Base-by-base conservation (phyloP, 2,329 filamentous ascomycete species). In the Aspergillus latus region DNA sequence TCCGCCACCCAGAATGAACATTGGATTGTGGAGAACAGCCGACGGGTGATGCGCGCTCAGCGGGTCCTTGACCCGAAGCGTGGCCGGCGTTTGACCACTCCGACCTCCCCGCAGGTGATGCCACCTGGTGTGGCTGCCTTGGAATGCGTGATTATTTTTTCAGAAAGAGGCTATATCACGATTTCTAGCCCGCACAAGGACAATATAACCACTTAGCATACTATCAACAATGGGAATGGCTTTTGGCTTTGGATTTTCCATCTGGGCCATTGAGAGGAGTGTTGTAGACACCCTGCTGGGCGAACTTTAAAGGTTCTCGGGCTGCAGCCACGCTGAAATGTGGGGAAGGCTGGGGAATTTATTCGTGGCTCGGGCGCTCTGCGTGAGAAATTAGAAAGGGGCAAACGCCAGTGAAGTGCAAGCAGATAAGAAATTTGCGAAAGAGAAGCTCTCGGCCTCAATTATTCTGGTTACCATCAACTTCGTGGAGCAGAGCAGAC, bases 11-110 rank as follows among this genome's bases (percentile, higher is more conserved):
- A 45, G 32, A 11, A 6, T 30, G n/a, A 47, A 36, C 44, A 49
- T 52, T 44, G 49, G 44, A 57, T 43, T 52, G 54, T 56, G 54
- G 54, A 30, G 49, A 48, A 48, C 3, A 52, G 37, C 49, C 49
- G 54, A 52, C 54, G 54, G 54, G 49, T 52, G 54, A 57, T 57
- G 54, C 44, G 49, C 54, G 49, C 40, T 48, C 36, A 49, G 49
- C 49, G 54, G 54, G 43, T 44, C 37, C 48, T 44, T 56, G 49
- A 26, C 54, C 54, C 16, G 37, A 56, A 52, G 29, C 29, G 39
- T 26, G 26, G 13, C 13, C 8, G n/a, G 37, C 37, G 30, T 11
- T 11, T 34, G 30, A 34, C 30, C 30, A 11, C 7, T 34, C 32
- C 32, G 7, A 34, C 32, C 11, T 7, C 32, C 43, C 43, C 13